Base-by-base conservation (phyloP, 1,284 basidiomycete species). In the Amylostereum chailletii region DNA sequence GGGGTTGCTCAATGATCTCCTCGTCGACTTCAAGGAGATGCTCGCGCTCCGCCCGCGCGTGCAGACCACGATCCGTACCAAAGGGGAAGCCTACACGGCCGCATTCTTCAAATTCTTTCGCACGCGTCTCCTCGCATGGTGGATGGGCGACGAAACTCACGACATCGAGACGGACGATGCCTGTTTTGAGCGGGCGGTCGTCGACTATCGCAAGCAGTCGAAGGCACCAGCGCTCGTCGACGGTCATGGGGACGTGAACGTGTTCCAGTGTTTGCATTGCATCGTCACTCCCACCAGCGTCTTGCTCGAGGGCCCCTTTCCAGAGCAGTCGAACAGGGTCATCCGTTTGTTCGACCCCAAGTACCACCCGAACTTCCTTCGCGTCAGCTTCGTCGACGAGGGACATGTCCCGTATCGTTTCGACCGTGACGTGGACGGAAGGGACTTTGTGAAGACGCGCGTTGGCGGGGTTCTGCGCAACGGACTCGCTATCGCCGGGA, bases 241-340 rank as follows among this genome's bases (percentile, higher is more conserved):
- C 36, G 36, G n/a, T 37, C 36, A 37, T 19, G 19, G 19, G n/a
- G 42, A 43, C 4, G 69, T 72, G 45, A 65, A 65, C 8, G 72
- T 72, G 32, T 77, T 74, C 58, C 62, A 73, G 32, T 65, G 73
- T 34, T 59, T 71, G 34, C 75, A 77, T 55, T 69, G 74, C 36
- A 66, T 59, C 19, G 61, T 80, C 45, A 77, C 77, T 0, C 79
- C 79, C 0, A 79, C 77, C n/a, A 29, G 42, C n/a, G 11, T 43
- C n/a, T 27, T 31, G 19, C 27, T 43, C 6, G 42, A 43, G 40
- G 86, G 86, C 0, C 83, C 83, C 2, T 74, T 73, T 53, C 72
- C 71, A 1, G 83, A 86, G 55, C 75, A 78, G 29, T 81, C 80
- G 0, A 89, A 87, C 56, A 67, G 83, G 8, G 74, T 87, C 30